Conservation (phyloP, 257 asterid genomes). For the Knoxia roxburghii region DNA sequence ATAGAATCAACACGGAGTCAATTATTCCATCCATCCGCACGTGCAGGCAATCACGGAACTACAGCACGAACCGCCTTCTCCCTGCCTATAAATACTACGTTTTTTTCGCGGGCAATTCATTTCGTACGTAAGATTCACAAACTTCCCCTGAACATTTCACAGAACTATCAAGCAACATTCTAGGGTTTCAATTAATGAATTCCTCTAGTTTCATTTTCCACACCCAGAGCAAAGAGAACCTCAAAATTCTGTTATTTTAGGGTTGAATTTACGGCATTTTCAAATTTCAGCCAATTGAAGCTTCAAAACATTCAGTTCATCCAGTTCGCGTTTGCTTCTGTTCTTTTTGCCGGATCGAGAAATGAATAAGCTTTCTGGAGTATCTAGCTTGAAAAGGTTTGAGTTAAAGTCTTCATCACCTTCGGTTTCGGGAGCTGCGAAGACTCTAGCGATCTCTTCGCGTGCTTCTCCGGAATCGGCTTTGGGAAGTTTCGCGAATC, state of each 20-base stretch:
- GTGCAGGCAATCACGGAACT: not conserved
- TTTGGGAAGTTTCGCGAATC: conserved; percentile 68
- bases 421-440: conserved; percentile 42
- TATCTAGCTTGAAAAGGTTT: conserved; percentile 64
- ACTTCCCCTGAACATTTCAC: not conserved
- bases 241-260: not conserved
- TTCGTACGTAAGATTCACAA: too few species aligned
- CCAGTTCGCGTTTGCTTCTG: conserved; percentile 12
- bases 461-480: conserved; percentile 43
- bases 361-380: conserved; percentile 65
- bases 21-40: too few species aligned
- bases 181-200: not conserved
- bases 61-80: not conserved
- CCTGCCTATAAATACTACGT: not conserved
- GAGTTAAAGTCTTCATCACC: conserved; percentile 48
- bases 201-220: not conserved
- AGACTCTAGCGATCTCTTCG: conserved; percentile 38
- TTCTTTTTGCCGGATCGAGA: conserved; percentile 18
- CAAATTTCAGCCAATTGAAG: not conserved
- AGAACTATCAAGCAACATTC: not conserved
- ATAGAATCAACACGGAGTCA: too few species aligned
- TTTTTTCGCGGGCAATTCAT: conserved; percentile 1
- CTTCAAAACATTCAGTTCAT: not conserved
- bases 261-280: not conserved
- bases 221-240: not conserved